These are phyloP conservation scores for Suillus discolor DNA, from an alignment of 768 basidiomycete genomes.

Conservation along the genomic window DNA sequence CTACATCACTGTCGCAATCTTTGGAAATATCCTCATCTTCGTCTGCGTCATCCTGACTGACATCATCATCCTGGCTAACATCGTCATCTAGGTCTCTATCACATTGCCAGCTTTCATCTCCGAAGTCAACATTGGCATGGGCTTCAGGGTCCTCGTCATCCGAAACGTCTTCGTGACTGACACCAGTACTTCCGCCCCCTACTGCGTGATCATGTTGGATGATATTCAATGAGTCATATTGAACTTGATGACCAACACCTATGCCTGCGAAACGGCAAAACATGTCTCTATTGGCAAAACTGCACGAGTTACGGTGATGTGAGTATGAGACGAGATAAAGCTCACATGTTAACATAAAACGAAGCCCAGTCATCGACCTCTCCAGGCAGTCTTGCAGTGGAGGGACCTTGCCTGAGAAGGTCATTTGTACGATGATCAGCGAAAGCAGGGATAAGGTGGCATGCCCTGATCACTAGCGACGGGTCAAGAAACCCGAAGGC, in stretches of 20 bases:
- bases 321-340: background rate
- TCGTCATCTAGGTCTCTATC: background rate
- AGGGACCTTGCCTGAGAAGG: background rate
- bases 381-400: background rate
- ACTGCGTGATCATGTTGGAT: background rate
- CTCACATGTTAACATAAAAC: background rate
- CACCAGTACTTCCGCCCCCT: background rate
- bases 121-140: background rate
- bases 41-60: background rate
- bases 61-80: background rate
- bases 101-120: background rate
- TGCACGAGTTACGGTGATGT: background rate
- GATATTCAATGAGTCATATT: background rate
- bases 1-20: background rate
- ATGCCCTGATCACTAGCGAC: background rate
- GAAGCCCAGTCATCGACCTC: background rate
- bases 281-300: constrained; percentile 16
- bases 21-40: background rate
- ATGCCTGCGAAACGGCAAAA: constrained; percentile 9
- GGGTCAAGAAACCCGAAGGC: background rate
- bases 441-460: background rate
- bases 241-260: constrained; percentile 8
- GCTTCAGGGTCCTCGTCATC: background rate
- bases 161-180: background rate
- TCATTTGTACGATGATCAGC: background rate